Conservation (phyloP, 1,284 basidiomycete genomes). For the Melampsora larici-populina region DNA sequence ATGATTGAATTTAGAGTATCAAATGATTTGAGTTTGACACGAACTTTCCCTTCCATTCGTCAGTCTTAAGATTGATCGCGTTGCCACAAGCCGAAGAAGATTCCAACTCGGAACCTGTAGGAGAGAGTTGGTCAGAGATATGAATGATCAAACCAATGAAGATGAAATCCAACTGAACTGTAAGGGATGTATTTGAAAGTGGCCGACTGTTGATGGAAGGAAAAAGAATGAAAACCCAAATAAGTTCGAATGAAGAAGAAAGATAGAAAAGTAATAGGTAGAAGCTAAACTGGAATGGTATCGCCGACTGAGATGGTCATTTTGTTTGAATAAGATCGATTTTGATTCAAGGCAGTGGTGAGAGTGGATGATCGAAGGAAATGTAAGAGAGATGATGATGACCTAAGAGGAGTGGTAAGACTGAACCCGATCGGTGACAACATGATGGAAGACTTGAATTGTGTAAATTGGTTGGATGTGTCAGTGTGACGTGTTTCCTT, state of each 20-base stretch:
- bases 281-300: slow-evolving; percentile 26
- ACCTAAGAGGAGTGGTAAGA: too few species aligned
- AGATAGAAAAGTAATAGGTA: too few species aligned
- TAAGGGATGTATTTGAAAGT: slow-evolving; percentile 28
- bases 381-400: too few species aligned
- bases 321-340: neutral
- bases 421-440: too few species aligned
- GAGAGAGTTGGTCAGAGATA: neutral
- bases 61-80: slow-evolving; percentile 27
- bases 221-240: neutral
- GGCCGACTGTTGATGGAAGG: slow-evolving; percentile 9
- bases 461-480: too few species aligned
- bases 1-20: neutral
- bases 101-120: slow-evolving; percentile 21
- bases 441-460: too few species aligned
- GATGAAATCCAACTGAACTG: slow-evolving; percentile 18
- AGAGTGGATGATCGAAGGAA: too few species aligned
- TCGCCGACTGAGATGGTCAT: slow-evolving; percentile 32
- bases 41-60: slow-evolving; percentile 35
- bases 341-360: too few species aligned
- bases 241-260: neutral
- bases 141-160: neutral
- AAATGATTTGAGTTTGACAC: neutral
- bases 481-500: too few species aligned
- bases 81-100: slow-evolving; percentile 27